Base-by-base conservation (phyloP, 2,329 filamentous ascomycete species). In the Fusarium acutatum region DNA sequence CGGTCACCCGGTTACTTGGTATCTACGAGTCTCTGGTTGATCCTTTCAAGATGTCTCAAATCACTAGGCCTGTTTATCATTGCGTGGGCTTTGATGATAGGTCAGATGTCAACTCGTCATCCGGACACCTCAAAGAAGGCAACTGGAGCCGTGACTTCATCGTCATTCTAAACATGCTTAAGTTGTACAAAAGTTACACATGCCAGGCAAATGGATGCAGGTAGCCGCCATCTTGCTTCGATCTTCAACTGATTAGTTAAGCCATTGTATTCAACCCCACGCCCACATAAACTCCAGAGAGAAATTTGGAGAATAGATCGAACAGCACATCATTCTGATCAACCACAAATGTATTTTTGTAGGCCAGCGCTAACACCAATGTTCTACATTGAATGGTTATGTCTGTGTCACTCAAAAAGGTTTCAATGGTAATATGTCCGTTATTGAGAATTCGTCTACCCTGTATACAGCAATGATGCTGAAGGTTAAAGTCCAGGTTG, bases 81-180 rank as follows among this genome's bases (percentile, higher is more conserved):
- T 32, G 18, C 6, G 30, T 38, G 10, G 15, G 10, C 26, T 15
- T 38, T 6, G 13, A 17, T 28, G 15, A 52, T 43, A 24, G 20
- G n/a, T 26, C 17, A 26, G 15, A 37, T n/a, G 12, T 24, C 41
- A 40, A n/a, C 26, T 15, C 10, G 18, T 30, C 28, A 18, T 38
- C 44, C 7, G 14, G 35, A 37, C n/a, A 13, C 26, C 22, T 32
- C 22, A 6, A 17, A 35, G 28, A 59, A 34, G 71, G 62, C 44
- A 73, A 73, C 37, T 71, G 32, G 56, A 74, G 54, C 71, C 71
- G 67, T 47, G 18, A 22, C 41, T 18, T 56, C 30, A 38, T 49
- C 24, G 41, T 65, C 30, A 41, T 43, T 28, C 44, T 44, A 57
- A 59, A 32, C 34, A 22, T 58, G 20, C 37, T 17, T 32, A 14